phyloP scores from a whole-genome alignment of 495 filamentous ascomycete genomes.

The Aspergillus biplanus region DNA sequence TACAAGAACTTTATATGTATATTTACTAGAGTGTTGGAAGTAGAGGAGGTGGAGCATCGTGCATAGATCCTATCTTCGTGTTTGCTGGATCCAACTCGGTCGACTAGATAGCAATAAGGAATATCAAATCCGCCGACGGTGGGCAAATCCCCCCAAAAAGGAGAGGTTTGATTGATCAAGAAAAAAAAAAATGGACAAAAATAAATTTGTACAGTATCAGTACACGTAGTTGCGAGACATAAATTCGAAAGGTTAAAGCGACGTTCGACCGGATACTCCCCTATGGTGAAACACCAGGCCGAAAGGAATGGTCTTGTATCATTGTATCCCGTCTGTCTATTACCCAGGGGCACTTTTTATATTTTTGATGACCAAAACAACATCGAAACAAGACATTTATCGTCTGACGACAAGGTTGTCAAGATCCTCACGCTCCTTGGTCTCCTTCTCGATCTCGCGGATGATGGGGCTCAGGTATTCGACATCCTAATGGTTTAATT shows the following conservation, averaged over 20 bases:
- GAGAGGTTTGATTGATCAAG: slow-evolving; percentile 20
- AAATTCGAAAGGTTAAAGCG: slow-evolving; percentile 26
- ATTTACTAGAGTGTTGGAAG: no score
- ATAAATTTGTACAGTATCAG: slow-evolving; percentile 58
- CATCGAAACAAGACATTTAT: slow-evolving; percentile 31
- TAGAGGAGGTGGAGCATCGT: no score
- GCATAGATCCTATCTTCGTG: no score
- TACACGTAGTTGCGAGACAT: slow-evolving; percentile 38
- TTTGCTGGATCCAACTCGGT: no score
- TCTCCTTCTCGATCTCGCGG: slow-evolving; percentile 79
- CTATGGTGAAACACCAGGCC: slow-evolving; percentile 24
- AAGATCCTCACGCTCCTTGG: slow-evolving; percentile 77
- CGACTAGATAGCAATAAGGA: no score
- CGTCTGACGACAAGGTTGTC: slow-evolving; percentile 76
- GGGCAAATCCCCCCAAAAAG: background rate
- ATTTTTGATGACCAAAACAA: slow-evolving; percentile 26
- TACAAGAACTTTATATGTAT: no score
- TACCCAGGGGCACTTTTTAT: slow-evolving; percentile 28
- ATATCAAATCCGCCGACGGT: no score
- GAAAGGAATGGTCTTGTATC: slow-evolving; percentile 22
- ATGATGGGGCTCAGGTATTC: slow-evolving; percentile 82
- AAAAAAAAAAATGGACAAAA: slow-evolving; percentile 34
- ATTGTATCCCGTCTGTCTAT: slow-evolving; percentile 36
- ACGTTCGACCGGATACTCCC: slow-evolving; percentile 24
- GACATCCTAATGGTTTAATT: slow-evolving; percentile 60